Base-by-base conservation (phyloP, 1,284 basidiomycete species). In the Volvariella volvacea region DNA sequence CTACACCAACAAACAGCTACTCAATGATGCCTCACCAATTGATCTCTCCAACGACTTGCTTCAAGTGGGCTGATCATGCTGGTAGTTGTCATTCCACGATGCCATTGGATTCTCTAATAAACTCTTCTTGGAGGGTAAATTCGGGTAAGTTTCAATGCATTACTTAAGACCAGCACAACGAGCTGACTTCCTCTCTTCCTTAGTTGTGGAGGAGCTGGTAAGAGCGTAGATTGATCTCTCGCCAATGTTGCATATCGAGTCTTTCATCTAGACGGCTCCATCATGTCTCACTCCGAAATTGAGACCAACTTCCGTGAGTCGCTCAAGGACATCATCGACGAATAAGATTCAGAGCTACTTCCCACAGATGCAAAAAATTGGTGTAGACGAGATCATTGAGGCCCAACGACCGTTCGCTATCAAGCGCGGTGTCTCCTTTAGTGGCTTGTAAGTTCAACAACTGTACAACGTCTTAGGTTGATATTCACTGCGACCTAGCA, bases 71-170 rank as follows among this genome's bases (percentile, higher is more conserved):
- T n/a, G n/a, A n/a, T n/a, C 30, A 31, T n/a, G n/a, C n/a, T n/a
- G 39, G 0, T 30, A 56, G 55, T 46, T 58, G 38, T 63, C 61
- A 15, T 66, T 67, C 60, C 64, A 67, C 54, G 65, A 68, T 47
- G 66, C 66, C 15, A 66, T 67, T 44, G 64, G 63, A 8, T 66
- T 64, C 50, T 65, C 62, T 2, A 51, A 50, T 2, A 39, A 25
- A 21, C 36, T 58, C 7, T 47, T 47, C 22, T 20, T 36, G 4
- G 38, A 55, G 38, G 58, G 62, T 3, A 52, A 59, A 52, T 62
- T 63, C 38, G 62, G 62, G 61, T 59, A 44, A 45, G 62, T 52
- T 25, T 16, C 31, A 33, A 32, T n/a, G n/a, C 19, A 38, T 39
- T 31, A 19, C 12, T 39, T 7, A 42, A 33, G 37, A n/a, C n/a